phyloP scores from a whole-genome alignment of 2,329 filamentous ascomycete genomes.

The Blastomyces silverae region DNA sequence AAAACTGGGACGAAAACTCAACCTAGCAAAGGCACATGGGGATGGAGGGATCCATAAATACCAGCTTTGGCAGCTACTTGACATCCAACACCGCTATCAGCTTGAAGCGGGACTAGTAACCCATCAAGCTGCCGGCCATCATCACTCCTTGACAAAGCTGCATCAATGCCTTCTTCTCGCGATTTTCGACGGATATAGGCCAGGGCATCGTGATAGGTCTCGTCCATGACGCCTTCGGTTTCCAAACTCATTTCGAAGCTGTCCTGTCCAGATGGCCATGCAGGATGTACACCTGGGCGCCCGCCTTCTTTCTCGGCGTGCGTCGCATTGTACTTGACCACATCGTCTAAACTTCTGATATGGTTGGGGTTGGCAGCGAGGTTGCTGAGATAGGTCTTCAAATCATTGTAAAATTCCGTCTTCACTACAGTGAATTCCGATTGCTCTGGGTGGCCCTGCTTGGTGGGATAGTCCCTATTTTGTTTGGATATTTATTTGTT shows the following conservation, averaged over 20 bases:
- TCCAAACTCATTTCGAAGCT: slow-evolving; percentile 58
- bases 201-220: slow-evolving; percentile 62
- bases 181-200: slow-evolving; percentile 53
- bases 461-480: slow-evolving; percentile 15
- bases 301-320: slow-evolving; percentile 64
- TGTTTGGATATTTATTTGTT: background rate
- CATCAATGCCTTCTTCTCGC: slow-evolving; percentile 60
- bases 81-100: slow-evolving; percentile 28
- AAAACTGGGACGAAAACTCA: background rate
- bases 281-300: slow-evolving; percentile 53
- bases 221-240: slow-evolving; percentile 55
- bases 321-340: slow-evolving; percentile 39
- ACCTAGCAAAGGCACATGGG: background rate
- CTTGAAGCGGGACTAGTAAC: slow-evolving; percentile 61
- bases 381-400: slow-evolving; percentile 49
- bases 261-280: slow-evolving; percentile 65
- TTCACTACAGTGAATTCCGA: slow-evolving; percentile 68
- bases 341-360: background rate
- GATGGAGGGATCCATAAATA: background rate
- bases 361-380: background rate
- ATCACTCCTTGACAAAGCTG: slow-evolving; percentile 47
- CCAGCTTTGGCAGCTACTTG: slow-evolving; percentile 17
- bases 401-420: slow-evolving; percentile 54
- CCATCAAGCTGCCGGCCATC: slow-evolving; percentile 47
- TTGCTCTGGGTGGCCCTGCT: slow-evolving; percentile 43